Conservation (phyloP, 2,329 filamentous ascomycete species). For the Ascochyta pisi region DNA sequence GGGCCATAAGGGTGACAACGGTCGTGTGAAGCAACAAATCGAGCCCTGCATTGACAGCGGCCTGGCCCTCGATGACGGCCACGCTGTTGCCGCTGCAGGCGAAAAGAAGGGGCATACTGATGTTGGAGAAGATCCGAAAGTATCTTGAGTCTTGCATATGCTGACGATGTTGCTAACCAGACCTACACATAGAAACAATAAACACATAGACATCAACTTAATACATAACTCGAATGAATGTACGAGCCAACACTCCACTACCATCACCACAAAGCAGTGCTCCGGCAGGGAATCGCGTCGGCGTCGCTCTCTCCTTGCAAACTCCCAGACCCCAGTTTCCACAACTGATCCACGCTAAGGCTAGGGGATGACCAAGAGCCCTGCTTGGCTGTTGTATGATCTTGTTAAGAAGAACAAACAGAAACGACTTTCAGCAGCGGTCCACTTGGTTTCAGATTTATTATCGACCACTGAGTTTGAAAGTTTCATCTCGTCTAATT, state of each 20-base stretch:
- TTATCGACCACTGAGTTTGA: not conserved
- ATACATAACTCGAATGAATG: not conserved
- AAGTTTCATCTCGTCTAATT: not conserved
- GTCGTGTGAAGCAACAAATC: conserved; percentile 17
- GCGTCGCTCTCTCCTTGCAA: conserved; percentile 1
- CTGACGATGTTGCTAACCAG: not conserved
- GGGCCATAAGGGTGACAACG: conserved; percentile 50
- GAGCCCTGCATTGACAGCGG: not conserved
- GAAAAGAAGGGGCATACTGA: not conserved
- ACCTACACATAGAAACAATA: not conserved
- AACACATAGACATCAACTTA: not conserved
- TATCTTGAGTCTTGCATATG: not conserved
- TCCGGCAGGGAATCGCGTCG: conserved; percentile 2
- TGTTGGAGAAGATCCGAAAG: not conserved
- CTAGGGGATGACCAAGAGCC: not conserved
- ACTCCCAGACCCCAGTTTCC: not conserved
- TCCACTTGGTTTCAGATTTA: too few relatives aligned
- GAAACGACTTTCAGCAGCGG: not conserved
- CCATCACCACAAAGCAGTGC: conserved; percentile 11
- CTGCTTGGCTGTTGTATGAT: not conserved
- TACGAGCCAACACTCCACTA: conserved; percentile 1
- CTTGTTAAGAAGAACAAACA: not conserved
- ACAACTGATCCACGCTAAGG: not conserved
- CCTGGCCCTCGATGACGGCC: conserved; percentile 6
- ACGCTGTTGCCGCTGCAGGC: conserved; percentile 3